Base-by-base conservation (phyloP, 352 stramenopile species). In the Globisporangium parvum region DNA sequence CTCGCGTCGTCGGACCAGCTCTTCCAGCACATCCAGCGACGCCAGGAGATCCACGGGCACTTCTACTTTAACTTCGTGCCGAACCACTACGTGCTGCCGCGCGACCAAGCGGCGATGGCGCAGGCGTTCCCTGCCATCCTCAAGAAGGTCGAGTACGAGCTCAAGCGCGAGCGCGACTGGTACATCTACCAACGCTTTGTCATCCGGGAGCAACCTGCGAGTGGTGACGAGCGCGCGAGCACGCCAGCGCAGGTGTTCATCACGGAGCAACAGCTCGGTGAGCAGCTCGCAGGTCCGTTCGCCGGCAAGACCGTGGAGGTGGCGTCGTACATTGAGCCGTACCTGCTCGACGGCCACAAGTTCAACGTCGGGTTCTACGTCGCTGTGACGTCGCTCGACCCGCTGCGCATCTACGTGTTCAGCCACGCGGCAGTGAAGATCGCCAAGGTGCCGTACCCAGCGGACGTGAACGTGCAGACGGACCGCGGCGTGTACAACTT, bases 361-460 rank as follows among this genome's bases (percentile, higher is more conserved):
- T 95, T 95, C 60, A 75, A 85, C 49, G 80, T 95, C 35, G 80
- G 88, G 2, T 88, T 95, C 59, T 96, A 96, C 63, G 88, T 95
- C 21, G 67, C 72, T 6, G 67, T 97, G 24, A 91, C 85, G 18
- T 95, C 78, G 40, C 57, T 92, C 1, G 72, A 96, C 41, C 88
- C 88, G 8, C 70, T 97, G 21, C 81, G 82, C 1, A 70, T 96
- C 17, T 96, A 96, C 55, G 70, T 91, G 50, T 93, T 92, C 59
- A 67, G 74, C 54, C 73, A 94, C 55, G 77, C 81, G 8, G 47
- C 78, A 28, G 77, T 95, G 55, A 76, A 85, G 57, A 82, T 96
- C 49, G 76, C 79, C 21, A 90, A 87, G 55, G 57, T 56, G 0
- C 37, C 71, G 51, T 96, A 93, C 57, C 77, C 83, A 21, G 64